These are phyloP conservation scores for Tephrocybe sp. DNA, from an alignment of 768 basidiomycete species.

Conservation along the genomic window DNA sequence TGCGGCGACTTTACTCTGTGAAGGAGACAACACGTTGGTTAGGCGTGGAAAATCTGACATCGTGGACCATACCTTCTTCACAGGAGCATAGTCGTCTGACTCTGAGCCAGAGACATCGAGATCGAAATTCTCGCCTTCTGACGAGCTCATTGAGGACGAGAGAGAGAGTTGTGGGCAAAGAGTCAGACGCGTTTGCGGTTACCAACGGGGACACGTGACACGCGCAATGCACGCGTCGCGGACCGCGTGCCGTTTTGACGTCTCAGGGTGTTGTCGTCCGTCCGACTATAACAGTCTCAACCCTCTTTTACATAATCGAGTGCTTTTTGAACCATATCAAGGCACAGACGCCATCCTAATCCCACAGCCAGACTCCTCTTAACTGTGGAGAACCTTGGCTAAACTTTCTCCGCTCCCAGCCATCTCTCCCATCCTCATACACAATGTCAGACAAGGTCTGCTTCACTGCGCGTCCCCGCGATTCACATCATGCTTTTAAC, in stretches of 20 bases:
- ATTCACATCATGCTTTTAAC: neutral
- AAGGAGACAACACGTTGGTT: conserved; percentile 3
- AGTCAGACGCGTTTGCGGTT: conserved; percentile 7
- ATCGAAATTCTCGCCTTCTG: conserved; percentile 69
- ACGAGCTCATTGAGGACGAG: conserved; percentile 59
- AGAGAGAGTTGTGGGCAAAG: conserved; percentile 2
- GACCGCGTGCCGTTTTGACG: neutral
- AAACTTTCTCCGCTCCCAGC: neutral
- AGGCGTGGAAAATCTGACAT: conserved; percentile 5
- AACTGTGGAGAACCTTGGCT: conserved; percentile 4
- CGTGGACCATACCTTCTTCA: conserved; percentile 51
- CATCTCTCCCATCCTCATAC: neutral
- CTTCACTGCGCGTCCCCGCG: neutral
- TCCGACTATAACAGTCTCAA: neutral
- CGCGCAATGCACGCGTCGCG: conserved; percentile 4
- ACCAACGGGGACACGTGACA: conserved; percentile 15
- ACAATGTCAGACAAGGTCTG: conserved; percentile 6
- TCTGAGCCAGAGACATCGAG: conserved; percentile 59
- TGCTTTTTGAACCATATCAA: neutral
- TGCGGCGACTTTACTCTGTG: conserved; percentile 28
- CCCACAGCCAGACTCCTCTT: neutral
- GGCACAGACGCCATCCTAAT: conserved; percentile 1
- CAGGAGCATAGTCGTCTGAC: conserved; percentile 66
- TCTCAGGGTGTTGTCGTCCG: neutral
- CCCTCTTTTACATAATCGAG: conserved; percentile 12